phyloP scores from a whole-genome alignment of 371 early-diverging fungal species.

The Zopfochytrium polystomum region DNA sequence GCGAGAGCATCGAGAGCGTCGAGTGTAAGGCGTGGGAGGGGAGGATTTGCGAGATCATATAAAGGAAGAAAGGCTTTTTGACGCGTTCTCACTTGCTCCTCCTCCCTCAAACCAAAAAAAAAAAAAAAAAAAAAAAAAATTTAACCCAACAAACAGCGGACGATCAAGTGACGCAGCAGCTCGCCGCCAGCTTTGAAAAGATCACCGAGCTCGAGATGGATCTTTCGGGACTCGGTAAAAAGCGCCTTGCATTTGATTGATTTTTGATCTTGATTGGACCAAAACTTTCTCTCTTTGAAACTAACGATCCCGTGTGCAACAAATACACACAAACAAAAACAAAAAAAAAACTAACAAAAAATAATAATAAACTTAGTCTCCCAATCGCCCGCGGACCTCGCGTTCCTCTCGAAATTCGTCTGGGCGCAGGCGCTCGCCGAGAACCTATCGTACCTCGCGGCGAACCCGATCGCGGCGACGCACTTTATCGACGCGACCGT shows the following conservation, averaged over 20 bases:
- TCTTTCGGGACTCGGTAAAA: slow-evolving; percentile 59
- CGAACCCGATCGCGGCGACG: slow-evolving; percentile 68
- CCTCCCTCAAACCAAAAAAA: not conserved
- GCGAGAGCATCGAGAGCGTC: slow-evolving; percentile 15
- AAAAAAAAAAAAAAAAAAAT: not conserved
- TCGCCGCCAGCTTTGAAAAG: slow-evolving; percentile 49
- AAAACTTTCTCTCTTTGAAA: too few species aligned
- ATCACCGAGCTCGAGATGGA: slow-evolving; percentile 60
- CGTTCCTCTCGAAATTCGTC: slow-evolving; percentile 61
- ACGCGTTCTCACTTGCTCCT: slow-evolving; percentile 4
- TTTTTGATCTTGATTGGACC: slow-evolving; percentile 5
- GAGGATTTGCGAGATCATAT: not conserved
- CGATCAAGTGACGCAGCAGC: not conserved
- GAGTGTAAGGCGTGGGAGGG: slow-evolving; percentile 6
- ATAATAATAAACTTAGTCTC: slow-evolving; percentile 11
- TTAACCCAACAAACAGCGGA: not conserved
- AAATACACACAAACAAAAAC: slow-evolving; percentile 12
- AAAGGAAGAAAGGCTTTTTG: not conserved
- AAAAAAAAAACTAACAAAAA: too few species aligned
- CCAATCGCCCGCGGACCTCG: slow-evolving; percentile 50
- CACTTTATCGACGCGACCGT: slow-evolving; percentile 65
- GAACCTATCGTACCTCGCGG: slow-evolving; percentile 61
- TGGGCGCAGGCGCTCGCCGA: slow-evolving; percentile 62
- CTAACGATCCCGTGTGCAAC: too few species aligned
- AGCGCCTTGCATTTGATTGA: slow-evolving; percentile 8